Evolutionary conservation across 345 rosid genomes (phyloP), one percentile per base, ranked within the genome.

Genomic region (Citrus mangshanensis): DNA sequence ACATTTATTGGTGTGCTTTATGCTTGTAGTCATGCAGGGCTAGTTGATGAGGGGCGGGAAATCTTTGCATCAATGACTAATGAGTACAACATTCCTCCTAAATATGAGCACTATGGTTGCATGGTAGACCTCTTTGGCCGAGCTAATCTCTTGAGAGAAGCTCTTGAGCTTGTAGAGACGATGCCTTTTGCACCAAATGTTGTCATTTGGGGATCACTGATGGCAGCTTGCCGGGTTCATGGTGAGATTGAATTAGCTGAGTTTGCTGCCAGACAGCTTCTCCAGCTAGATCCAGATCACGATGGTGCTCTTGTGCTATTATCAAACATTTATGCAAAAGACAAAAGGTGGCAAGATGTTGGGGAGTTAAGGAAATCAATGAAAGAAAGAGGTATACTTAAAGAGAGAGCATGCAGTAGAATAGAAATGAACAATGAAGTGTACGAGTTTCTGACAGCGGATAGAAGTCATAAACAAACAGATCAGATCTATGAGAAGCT

Each of bases 281-380:
- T 92, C 72, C 81, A 79, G 59, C 81, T 91, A 49, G 89, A 91
- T 34, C 95, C 91, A 62, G 74, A 82, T 68, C 92, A 89, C 27
- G 87, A 89, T 18, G 95, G 97, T 25, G 92, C 95, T 63, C 79
- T 86, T n/a, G 89, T 94, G 72, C 73, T 90, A 46, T 78, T 92
- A 79, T 88, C 97, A 4, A 92, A 92, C 85, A 89, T 94, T 32
- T 88, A 89, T 22, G 94, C 97, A 3, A 80, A 84, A 84, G 92
- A 87, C 76, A 85, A 81, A 73, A 89, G 89, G 81, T 92, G 94
- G 94, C 84, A 89, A 10, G 88, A 86, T 68, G 93, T 85, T 3
- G 89, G 88, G 61, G 87, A 82, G 81, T 7, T 94, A 72, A 86
- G 97, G 75, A 77, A 85, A 22, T 60, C 58, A 58, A 86, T 92